Evolutionary conservation across 2,329 filamentous ascomycete genomes (phyloP).

Genomic region (Stenocarpella maydis): DNA sequence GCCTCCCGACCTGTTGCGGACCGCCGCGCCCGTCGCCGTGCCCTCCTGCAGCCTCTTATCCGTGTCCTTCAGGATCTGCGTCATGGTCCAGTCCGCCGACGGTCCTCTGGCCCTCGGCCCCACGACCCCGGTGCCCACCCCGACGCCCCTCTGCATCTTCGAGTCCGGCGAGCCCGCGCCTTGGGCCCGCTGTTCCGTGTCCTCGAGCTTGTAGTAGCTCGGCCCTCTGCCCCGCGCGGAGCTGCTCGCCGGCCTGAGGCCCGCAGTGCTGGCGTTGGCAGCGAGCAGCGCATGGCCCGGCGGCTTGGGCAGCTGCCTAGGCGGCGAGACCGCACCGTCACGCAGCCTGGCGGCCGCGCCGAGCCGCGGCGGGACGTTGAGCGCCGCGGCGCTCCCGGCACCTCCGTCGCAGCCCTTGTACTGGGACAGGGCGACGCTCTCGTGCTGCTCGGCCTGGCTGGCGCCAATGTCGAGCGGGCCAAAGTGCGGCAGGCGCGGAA

Average conservation of each 20-base stretch:
- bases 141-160: neutral
- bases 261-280: conserved; percentile 17
- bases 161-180: conserved; percentile 19
- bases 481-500: conserved; percentile 43
- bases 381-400: neutral
- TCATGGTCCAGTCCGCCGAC: conserved; percentile 57
- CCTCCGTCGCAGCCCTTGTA: conserved; percentile 27
- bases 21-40: conserved; percentile 30
- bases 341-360: conserved; percentile 29
- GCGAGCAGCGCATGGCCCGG: conserved; percentile 33
- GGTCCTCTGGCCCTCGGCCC: conserved; percentile 40
- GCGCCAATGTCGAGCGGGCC: neutral
- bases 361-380: conserved; percentile 22
- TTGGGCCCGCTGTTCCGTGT: conserved; percentile 28
- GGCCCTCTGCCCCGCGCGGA: conserved; percentile 23
- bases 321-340: conserved; percentile 24
- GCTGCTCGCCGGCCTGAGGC: neutral
- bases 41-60: conserved; percentile 56
- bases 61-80: conserved; percentile 61
- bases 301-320: conserved; percentile 35
- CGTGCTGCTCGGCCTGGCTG: neutral
- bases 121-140: conserved; percentile 30
- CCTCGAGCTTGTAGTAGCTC: conserved; percentile 33
- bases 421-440: conserved; percentile 28
- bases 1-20: conserved; percentile 42